phyloP scores from a whole-genome alignment of 2,329 filamentous ascomycete genomes.

The Botryotinia narcissicola region DNA sequence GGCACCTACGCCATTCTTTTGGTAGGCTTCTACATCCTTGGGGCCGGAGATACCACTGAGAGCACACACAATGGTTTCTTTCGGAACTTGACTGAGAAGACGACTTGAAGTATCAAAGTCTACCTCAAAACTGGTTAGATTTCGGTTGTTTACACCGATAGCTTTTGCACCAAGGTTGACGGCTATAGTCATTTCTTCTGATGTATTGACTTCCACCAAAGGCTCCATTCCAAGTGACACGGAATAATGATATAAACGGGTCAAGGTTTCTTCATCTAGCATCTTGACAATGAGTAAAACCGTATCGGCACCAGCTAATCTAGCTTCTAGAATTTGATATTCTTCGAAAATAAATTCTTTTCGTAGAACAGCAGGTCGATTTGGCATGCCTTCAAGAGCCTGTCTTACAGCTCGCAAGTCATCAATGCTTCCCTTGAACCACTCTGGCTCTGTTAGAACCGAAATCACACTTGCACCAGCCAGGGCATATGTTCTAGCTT shows the following conservation, averaged over 20 bases:
- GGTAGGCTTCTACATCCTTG: constrained; percentile 83
- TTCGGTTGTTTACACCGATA: constrained; percentile 97
- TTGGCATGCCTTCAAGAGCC: constrained; percentile 85
- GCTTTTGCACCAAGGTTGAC: constrained; percentile 83
- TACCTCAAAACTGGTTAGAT: constrained; percentile 94
- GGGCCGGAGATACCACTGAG: constrained; percentile 90
- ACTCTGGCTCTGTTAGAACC: constrained; percentile 96
- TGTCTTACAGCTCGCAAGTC: constrained; percentile 85
- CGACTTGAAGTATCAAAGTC: constrained; percentile 90
- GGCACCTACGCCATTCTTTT: constrained; percentile 85
- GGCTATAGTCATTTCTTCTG: constrained; percentile 87
- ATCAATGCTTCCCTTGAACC: constrained; percentile 98
- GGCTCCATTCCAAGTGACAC: constrained; percentile 93
- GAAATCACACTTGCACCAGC: constrained; percentile 97
- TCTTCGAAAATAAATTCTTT: constrained; percentile 99
- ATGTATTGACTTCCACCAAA: constrained; percentile 92
- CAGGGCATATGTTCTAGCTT: constrained; percentile 87
- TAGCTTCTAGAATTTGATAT: constrained; percentile 94
- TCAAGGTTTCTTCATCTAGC: constrained; percentile 73
- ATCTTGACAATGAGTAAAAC: constrained; percentile 98
- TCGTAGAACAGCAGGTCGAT: constrained; percentile 84
- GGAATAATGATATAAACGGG: constrained; percentile 83
- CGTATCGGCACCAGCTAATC: constrained; percentile 89
- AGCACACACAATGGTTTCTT: constrained; percentile 85
- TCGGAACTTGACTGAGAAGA: constrained; percentile 80